Conservation (phyloP, 345 rosid genomes). For the Adansonia digitata region DNA sequence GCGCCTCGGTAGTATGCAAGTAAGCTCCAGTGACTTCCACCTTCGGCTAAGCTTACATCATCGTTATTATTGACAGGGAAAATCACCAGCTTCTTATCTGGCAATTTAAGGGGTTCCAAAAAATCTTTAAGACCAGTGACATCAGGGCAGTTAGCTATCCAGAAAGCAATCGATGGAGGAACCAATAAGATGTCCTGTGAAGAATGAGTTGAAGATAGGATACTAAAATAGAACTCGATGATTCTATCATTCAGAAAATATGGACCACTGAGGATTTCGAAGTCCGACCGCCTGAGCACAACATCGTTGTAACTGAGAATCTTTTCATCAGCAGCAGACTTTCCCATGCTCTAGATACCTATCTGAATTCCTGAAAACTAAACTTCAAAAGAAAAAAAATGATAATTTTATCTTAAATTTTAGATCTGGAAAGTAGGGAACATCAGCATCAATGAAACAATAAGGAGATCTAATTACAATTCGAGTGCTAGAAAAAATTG, state of each 20-base stretch:
- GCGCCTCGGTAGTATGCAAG: constrained; percentile 50
- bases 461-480: neutral
- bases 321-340: constrained; percentile 51
- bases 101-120: constrained; percentile 46
- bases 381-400: constrained; percentile 2
- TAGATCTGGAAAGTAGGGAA: neutral
- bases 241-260: constrained; percentile 61
- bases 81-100: constrained; percentile 47
- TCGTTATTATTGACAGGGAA: constrained; percentile 69
- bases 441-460: neutral
- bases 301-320: constrained; percentile 78
- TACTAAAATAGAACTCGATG: constrained; percentile 79
- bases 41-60: constrained; percentile 60
- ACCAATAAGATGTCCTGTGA: constrained; percentile 49
- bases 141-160: constrained; percentile 71
- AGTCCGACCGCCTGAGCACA: constrained; percentile 72
- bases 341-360: constrained; percentile 36
- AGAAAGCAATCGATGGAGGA: constrained; percentile 77
- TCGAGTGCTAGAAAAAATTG: neutral
- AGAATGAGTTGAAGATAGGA: constrained; percentile 45
- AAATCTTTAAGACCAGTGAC: constrained; percentile 47
- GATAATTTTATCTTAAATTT: neutral
- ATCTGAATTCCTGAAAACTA: constrained; percentile 11
- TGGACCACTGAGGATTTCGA: constrained; percentile 57
- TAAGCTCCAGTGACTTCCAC: constrained; percentile 87